phyloP scores from a whole-genome alignment of 2,329 filamentous ascomycete species.

The Cladosporium colombiae region DNA sequence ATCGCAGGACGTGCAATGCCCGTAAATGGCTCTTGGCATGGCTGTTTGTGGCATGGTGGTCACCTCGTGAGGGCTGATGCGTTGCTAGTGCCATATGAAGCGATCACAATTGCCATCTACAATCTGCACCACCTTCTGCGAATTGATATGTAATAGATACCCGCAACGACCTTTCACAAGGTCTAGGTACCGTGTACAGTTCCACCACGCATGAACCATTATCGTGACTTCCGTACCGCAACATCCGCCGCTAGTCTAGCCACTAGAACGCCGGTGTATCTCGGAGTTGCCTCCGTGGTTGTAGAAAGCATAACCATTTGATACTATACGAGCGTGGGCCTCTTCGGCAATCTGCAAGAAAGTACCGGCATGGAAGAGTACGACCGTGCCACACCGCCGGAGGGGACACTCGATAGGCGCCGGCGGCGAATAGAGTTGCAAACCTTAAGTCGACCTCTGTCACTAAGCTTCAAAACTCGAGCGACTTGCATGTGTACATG shows the following conservation, averaged over 20 bases:
- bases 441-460: slow-evolving; percentile 9
- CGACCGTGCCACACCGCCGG: slow-evolving; percentile 4
- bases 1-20: background rate
- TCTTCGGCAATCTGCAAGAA: background rate
- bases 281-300: background rate
- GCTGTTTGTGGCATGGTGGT: too few species aligned
- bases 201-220: background rate
- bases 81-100: too few species aligned
- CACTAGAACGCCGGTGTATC: background rate
- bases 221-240: background rate
- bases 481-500: background rate
- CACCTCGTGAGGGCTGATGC: too few species aligned
- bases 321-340: background rate
- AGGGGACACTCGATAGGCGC: background rate
- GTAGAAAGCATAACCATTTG: background rate
- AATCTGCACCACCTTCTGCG: too few species aligned
- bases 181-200: background rate
- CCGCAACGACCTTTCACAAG: background rate
- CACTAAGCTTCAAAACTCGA: background rate
- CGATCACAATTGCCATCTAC: too few species aligned
- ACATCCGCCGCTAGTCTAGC: background rate
- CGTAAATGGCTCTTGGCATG: background rate
- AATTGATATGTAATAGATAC: background rate
- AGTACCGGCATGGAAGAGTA: slow-evolving; percentile 12
- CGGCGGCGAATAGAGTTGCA: background rate